These are phyloP conservation scores for Cordyceps militaris DNA, from an alignment of 2,329 filamentous ascomycete genomes.

Conservation along the genomic window DNA sequence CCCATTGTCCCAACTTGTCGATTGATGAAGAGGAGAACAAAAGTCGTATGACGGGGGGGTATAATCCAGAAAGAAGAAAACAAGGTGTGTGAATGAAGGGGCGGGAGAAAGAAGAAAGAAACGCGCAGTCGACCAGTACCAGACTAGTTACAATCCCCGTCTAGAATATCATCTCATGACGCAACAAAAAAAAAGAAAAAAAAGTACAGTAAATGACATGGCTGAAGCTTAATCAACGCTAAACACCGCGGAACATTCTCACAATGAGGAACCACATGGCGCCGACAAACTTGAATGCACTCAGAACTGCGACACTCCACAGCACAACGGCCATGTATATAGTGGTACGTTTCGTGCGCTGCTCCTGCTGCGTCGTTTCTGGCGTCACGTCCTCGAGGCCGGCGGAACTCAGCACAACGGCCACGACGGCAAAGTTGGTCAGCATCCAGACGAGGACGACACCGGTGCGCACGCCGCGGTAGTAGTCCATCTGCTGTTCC, in stretches of 20 bases:
- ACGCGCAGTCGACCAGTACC: neutral
- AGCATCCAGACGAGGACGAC: conserved; percentile 97
- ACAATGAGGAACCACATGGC: conserved; percentile 90
- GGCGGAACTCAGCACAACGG: conserved; percentile 78
- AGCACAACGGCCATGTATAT: conserved; percentile 83
- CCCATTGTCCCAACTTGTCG: neutral
- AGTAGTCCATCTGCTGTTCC: conserved; percentile 96
- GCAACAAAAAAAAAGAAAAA: neutral
- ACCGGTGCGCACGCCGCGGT: conserved; percentile 87
- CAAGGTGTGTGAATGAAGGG: neutral
- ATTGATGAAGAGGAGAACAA: neutral
- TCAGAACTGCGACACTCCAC: conserved; percentile 81
- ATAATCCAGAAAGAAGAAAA: conserved; percentile 8
- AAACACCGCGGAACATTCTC: conserved; percentile 72
- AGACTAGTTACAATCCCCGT: neutral
- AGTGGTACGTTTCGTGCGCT: conserved; percentile 52
- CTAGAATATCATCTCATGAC: conserved; percentile 1
- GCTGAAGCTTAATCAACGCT: conserved; percentile 14
- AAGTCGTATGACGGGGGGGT: conserved; percentile 1
- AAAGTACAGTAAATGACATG: neutral
- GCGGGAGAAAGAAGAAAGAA: neutral
- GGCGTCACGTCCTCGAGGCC: conserved; percentile 64
- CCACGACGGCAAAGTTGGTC: conserved; percentile 81
- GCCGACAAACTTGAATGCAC: conserved; percentile 79
- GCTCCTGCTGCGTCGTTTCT: conserved; percentile 29